Base-by-base conservation (phyloP, 306 rosid species). In the Luffa aegyptiaca region DNA sequence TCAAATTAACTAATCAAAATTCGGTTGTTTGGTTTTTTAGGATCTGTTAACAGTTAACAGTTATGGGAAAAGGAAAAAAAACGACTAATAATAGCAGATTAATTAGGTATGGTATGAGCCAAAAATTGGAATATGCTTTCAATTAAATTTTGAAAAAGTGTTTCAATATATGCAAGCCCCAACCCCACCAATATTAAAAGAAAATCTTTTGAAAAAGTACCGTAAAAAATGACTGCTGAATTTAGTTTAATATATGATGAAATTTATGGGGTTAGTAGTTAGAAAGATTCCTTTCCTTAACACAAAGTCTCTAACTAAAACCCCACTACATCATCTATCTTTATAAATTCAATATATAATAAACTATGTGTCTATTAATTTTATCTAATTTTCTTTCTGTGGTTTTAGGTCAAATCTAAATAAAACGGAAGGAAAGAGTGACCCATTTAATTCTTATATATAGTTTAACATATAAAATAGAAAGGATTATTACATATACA, bases 71-170 rank as follows among this genome's bases (percentile, higher is more conserved):
- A 37, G 12, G 72, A 65, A 48, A 65, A 16, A 16, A 16, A 65
- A n/a, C 31, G 31, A 26, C 31, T 26, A 68, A 3, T 42, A 6
- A 12, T 13, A 21, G 36, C 10, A 6, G 48, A 8, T 64, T 35
- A 46, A 46, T 71, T 71, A 71, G 76, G 76, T 71, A 70, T 45
- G 76, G 39, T 45, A 46, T 71, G 76, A 71, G 37, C 73, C 45
- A 66, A 39, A 66, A 39, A 66, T 17, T 39, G 11, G 73, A 39
- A 66, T 66, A 66, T 66, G 49, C 73, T 66, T 20, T 39, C 49
- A 18, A n/a, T 69, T n/a, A 69, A 69, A 69, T 18, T 11, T 69
- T 69, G 75, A 10, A 69, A 69, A 17, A 36, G 33, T 4, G 16
- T 68, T 42, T 68, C 1, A 39, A 42, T 41, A 18, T n/a, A 4